Evolutionary conservation across 257 asterid species (phyloP).

Genomic region (Verbena officinalis): DNA sequence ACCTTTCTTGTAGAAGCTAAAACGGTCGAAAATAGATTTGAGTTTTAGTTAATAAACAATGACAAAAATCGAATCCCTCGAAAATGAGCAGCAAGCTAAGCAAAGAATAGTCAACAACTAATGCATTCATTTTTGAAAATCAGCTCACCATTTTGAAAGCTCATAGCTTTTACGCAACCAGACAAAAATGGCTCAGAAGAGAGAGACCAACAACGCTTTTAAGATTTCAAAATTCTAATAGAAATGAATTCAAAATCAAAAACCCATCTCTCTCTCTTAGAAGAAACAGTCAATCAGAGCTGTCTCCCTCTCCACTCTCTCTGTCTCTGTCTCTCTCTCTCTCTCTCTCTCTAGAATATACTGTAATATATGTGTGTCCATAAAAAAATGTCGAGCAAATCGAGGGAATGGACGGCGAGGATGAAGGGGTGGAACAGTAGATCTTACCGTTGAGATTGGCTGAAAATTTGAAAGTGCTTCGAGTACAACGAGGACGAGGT

Average conservation of each 20-base stretch:
- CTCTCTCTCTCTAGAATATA: slow-evolving; percentile 1
- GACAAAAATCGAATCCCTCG: slow-evolving; percentile 13
- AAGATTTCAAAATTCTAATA: slow-evolving; percentile 28
- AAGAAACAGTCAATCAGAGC: slow-evolving; percentile 50
- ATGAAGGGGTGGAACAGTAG: slow-evolving; percentile 38
- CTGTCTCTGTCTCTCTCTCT: slow-evolving; percentile 14
- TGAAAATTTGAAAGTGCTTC: slow-evolving; percentile 54
- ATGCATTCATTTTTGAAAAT: slow-evolving; percentile 26
- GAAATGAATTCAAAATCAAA: slow-evolving; percentile 50
- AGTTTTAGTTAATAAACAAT: neutral
- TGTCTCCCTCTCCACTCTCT: slow-evolving; percentile 32
- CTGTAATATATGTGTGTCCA: neutral
- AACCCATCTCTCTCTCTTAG: slow-evolving; percentile 25
- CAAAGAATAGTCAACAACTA: slow-evolving; percentile 29
- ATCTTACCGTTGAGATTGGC: slow-evolving; percentile 64
- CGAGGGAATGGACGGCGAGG: slow-evolving; percentile 43
- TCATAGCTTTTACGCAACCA: slow-evolving; percentile 31
- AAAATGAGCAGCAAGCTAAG: slow-evolving; percentile 19
- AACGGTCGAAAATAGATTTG: slow-evolving; percentile 41
- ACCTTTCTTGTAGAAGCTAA: too few species aligned
- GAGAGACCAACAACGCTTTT: slow-evolving; percentile 27
- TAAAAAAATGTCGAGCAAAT: slow-evolving; percentile 20
- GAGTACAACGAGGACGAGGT: slow-evolving; percentile 30
- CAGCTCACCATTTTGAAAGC: slow-evolving; percentile 25
- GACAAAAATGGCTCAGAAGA: slow-evolving; percentile 35